A percentile compares a stretch with the other conserved stretches of the same genome.
Conservation (phyloP, 305 asterid species). For the Ilex paraguariensis region DNA sequence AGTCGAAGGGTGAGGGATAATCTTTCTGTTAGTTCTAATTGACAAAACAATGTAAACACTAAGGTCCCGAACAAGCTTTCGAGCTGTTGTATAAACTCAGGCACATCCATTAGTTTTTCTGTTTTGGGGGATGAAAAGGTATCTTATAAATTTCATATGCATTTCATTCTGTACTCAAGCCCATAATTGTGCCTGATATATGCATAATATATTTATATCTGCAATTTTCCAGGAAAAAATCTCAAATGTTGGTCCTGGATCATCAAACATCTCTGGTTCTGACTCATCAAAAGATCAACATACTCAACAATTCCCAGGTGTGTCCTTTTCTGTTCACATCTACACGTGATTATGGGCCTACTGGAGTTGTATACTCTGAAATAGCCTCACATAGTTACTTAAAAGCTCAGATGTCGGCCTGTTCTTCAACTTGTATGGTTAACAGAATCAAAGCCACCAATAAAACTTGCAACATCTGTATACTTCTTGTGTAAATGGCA, state of each 20-base stretch:
- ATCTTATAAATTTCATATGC: neutral
- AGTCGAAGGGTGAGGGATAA: no score
- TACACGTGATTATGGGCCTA: neutral
- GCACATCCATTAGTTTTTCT: neutral
- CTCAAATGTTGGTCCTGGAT: slow-evolving; percentile 32
- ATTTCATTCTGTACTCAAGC: neutral
- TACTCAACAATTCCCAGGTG: slow-evolving; percentile 56
- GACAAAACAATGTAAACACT: no score
- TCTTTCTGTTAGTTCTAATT: no score
- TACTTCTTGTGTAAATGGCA: neutral
- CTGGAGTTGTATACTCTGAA: no score
- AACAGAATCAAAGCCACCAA: no score
- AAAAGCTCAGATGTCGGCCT: no score
- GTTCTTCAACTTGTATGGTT: no score
- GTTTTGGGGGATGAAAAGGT: neutral
- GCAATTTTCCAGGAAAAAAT: slow-evolving; percentile 32
- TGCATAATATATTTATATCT: slow-evolving; percentile 4
- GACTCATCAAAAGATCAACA: slow-evolving; percentile 38
- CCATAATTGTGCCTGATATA: neutral
- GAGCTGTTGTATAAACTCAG: no score
- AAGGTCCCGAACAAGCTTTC: no score
- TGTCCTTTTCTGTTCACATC: slow-evolving; percentile 13
- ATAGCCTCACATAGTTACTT: neutral
- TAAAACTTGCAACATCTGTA: neutral
- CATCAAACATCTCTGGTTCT: slow-evolving; percentile 45